Evolutionary conservation across 352 stramenopile genomes (phyloP).

Genomic region (Pythium scleroteichum): DNA sequence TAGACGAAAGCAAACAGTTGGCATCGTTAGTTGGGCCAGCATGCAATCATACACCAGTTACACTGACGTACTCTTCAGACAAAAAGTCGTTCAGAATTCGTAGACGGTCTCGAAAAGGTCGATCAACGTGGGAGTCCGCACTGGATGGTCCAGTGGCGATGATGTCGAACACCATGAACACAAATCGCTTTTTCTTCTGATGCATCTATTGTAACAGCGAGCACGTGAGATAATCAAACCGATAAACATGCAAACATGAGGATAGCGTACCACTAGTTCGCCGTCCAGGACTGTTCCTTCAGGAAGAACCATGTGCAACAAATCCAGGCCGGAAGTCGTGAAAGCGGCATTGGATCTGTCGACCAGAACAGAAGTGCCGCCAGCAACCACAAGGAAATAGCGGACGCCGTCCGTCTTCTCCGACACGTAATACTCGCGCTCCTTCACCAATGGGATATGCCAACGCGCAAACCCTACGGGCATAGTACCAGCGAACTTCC

Average conservation of each 20-base stretch:
- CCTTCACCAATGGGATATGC: slow-evolving; percentile 85
- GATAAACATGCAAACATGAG: slow-evolving; percentile 3
- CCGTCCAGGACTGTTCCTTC: slow-evolving; percentile 89
- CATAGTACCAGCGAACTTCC: slow-evolving; percentile 90
- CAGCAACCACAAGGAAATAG: slow-evolving; percentile 88
- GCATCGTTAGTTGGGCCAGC: background rate
- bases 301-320: slow-evolving; percentile 77
- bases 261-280: slow-evolving; percentile 75
- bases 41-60: background rate
- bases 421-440: slow-evolving; percentile 85
- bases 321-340: slow-evolving; percentile 72
- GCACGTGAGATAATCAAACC: slow-evolving; percentile 6
- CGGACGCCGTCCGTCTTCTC: slow-evolving; percentile 92
- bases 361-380: slow-evolving; percentile 62
- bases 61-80: slow-evolving; percentile 69
- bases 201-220: slow-evolving; percentile 50
- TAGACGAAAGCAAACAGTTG: slow-evolving; percentile 22
- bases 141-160: slow-evolving; percentile 72
- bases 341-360: slow-evolving; percentile 83
- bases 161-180: slow-evolving; percentile 92
- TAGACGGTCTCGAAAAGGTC: slow-evolving; percentile 78
- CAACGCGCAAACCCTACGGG: slow-evolving; percentile 90
- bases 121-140: slow-evolving; percentile 78
- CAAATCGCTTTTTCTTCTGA: slow-evolving; percentile 77
- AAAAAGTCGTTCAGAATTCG: slow-evolving; percentile 83